These are phyloP conservation scores for Cruciata laevipes DNA, from an alignment of 257 asterid species.

Conservation along the genomic window DNA sequence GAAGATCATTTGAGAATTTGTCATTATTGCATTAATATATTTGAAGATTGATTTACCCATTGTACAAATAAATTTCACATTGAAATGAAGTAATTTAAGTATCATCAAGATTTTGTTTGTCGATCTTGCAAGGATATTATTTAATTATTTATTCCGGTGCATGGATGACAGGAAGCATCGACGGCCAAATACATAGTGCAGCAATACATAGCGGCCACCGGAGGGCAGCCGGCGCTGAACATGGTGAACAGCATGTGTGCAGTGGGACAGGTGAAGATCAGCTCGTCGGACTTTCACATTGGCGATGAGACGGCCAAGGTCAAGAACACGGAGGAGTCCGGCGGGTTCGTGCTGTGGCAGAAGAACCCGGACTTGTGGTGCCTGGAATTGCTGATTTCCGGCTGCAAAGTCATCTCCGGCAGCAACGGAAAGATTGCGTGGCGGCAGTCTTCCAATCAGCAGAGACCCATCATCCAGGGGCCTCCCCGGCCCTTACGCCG, in stretches of 20 bases:
- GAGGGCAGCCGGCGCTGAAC: constrained; percentile 71
- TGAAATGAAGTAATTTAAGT: no score
- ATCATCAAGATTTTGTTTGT: no score
- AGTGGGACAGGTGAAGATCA: constrained; percentile 64
- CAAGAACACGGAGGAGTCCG: constrained; percentile 60
- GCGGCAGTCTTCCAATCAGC: constrained; percentile 91
- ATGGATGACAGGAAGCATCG: constrained; percentile 62
- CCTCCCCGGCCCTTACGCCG: constrained; percentile 75
- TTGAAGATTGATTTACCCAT: no score
- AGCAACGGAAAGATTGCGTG: constrained; percentile 70
- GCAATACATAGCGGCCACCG: constrained; percentile 86
- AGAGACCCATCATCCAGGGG: constrained; percentile 61
- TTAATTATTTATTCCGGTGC: no score
- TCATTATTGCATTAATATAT: no score
- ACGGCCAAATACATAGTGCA: constrained; percentile 86
- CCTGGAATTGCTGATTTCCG: constrained; percentile 62
- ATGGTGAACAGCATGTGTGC: constrained; percentile 73
- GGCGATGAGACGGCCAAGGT: constrained; percentile 68
- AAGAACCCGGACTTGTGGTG: constrained; percentile 83
- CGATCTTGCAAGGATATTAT: no score
- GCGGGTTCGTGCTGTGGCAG: constrained; percentile 93
- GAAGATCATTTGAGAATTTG: no score
- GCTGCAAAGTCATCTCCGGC: constrained; percentile 85
- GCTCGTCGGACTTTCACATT: constrained; percentile 76
- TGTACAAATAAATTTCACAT: no score